phyloP scores from a whole-genome alignment of 768 basidiomycete species.

The Suillus ampliporus region DNA sequence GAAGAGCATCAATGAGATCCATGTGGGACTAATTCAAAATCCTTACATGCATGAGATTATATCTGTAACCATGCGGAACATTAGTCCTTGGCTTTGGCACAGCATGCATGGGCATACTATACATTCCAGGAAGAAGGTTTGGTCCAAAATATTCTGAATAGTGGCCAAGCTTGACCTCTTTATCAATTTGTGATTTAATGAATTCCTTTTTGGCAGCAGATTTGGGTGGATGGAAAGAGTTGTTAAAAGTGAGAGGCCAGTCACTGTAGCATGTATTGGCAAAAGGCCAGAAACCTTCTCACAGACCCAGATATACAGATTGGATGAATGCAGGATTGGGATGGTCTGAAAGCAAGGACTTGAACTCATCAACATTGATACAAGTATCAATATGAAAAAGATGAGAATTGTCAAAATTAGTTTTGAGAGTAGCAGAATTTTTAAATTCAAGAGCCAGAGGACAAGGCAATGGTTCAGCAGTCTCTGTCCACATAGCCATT shows the following conservation, averaged over 20 bases:
- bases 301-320: constrained; percentile 27
- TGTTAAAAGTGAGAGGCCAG: constrained; percentile 8
- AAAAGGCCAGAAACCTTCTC: constrained; percentile 40
- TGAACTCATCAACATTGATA: constrained; percentile 29
- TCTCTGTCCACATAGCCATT: neutral
- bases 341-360: constrained; percentile 27
- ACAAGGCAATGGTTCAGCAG: neutral
- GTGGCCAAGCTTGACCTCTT: constrained; percentile 8
- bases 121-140: constrained; percentile 46
- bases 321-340: constrained; percentile 37
- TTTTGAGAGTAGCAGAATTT: neutral
- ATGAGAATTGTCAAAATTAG: constrained; percentile 12
- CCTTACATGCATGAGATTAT: constrained; percentile 20
- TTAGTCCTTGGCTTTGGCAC: constrained; percentile 39
- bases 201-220: constrained; percentile 24
- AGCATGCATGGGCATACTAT: constrained; percentile 42
- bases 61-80: too few relatives aligned
- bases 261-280: constrained; percentile 18
- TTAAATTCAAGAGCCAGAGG: neutral
- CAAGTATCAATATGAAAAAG: constrained; percentile 32
- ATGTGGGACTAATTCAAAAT: neutral
- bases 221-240: neutral
- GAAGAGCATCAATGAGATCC: neutral
- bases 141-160: constrained; percentile 33
- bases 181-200: constrained; percentile 24